A percentile compares a stretch with the other conserved stretches of the same genome.
Evolutionary conservation across 2,329 filamentous ascomycete species (phyloP).

Genomic region (Metarhizium album): DNA sequence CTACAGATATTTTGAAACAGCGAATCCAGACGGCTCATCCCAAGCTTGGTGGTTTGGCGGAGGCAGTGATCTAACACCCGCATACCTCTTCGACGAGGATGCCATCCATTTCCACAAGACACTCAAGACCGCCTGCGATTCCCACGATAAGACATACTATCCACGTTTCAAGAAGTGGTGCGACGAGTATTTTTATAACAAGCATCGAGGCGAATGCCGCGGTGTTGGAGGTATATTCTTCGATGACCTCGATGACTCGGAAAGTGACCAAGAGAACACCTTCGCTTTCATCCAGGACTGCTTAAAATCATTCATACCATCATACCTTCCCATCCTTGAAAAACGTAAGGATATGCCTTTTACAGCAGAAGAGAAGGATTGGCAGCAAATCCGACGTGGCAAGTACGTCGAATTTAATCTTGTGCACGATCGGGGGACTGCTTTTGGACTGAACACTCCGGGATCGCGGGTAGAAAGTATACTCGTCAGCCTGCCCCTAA

Average conservation of each 20-base stretch:
- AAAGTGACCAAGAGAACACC: slow-evolving; percentile 78
- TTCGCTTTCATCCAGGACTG: slow-evolving; percentile 86
- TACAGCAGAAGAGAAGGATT: slow-evolving; percentile 76
- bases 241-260: slow-evolving; percentile 82
- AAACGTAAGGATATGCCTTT: slow-evolving; percentile 87
- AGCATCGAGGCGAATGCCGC: slow-evolving; percentile 76
- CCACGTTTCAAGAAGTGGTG: slow-evolving; percentile 96
- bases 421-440: slow-evolving; percentile 89
- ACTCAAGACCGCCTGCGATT: slow-evolving; percentile 86
- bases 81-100: slow-evolving; percentile 93
- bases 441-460: slow-evolving; percentile 88
- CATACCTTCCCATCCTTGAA: slow-evolving; percentile 81
- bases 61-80: slow-evolving; percentile 85
- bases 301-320: slow-evolving; percentile 76
- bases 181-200: slow-evolving; percentile 92
- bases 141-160: slow-evolving; percentile 86
- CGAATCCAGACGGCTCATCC: slow-evolving; percentile 65
- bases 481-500: slow-evolving; percentile 89
- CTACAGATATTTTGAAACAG: slow-evolving; percentile 97
- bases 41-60: slow-evolving; percentile 98
- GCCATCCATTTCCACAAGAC: slow-evolving; percentile 93
- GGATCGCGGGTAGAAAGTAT: slow-evolving; percentile 92
- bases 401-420: slow-evolving; percentile 98
- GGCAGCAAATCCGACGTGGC: slow-evolving; percentile 92
- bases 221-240: slow-evolving; percentile 98